Conservation (phyloP, 345 rosid species). For the Cardamine chenopodiifolia region DNA sequence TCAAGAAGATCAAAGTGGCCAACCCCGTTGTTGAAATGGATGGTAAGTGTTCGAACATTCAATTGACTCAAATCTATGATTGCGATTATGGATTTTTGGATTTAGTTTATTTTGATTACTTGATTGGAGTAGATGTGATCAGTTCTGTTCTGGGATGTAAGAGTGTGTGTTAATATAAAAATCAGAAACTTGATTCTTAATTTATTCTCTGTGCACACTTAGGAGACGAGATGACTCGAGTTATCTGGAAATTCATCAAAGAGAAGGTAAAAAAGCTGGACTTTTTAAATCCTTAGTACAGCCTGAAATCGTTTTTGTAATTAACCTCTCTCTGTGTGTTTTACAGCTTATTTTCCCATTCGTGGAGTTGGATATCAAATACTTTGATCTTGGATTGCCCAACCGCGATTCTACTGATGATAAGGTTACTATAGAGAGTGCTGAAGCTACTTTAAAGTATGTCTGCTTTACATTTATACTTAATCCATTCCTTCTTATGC, state of each 20-base stretch:
- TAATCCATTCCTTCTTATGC: not conserved
- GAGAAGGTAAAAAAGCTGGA: conserved; percentile 46
- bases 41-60: conserved; percentile 36
- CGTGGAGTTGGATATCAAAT: conserved; percentile 66
- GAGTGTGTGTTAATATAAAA: conserved; percentile 4
- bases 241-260: conserved; percentile 67
- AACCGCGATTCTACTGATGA: conserved; percentile 66
- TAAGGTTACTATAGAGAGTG: conserved; percentile 58
- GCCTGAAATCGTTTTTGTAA: not conserved
- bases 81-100: not conserved
- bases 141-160: not conserved
- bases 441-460: conserved; percentile 68
- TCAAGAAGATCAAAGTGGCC: conserved; percentile 55
- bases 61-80: not conserved
- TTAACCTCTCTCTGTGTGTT: not conserved
- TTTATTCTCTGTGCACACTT: conserved; percentile 15
- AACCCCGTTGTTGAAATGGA: conserved; percentile 68
- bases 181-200: not conserved
- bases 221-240: conserved; percentile 81
- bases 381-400: conserved; percentile 69
- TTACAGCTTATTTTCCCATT: conserved; percentile 66
- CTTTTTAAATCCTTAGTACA: not conserved
- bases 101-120: not conserved
- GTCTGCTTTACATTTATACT: conserved; percentile 4
- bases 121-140: conserved; percentile 8